Conservation (phyloP, 768 basidiomycete species). For the Exsudoporus frostii region DNA sequence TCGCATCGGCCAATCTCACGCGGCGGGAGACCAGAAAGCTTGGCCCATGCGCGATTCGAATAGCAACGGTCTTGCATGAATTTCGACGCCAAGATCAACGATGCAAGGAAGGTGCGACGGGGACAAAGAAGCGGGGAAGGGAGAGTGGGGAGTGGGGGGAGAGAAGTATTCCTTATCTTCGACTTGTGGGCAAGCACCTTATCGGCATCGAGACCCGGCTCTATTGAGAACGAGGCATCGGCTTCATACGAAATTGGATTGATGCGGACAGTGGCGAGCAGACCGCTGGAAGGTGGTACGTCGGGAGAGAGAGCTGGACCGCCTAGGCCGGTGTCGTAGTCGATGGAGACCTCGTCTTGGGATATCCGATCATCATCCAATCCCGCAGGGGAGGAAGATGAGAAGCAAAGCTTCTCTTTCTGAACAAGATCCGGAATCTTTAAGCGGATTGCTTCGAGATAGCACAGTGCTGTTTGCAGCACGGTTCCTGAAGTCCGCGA, state of each 20-base stretch:
- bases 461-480: slow-evolving; percentile 84
- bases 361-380: slow-evolving; percentile 42
- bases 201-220: slow-evolving; percentile 12
- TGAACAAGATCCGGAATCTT: slow-evolving; percentile 62
- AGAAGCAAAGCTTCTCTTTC: slow-evolving; percentile 46
- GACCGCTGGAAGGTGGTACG: slow-evolving; percentile 19
- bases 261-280: slow-evolving; percentile 45
- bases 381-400: slow-evolving; percentile 39
- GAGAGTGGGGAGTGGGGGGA: slow-evolving; percentile 42
- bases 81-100: slow-evolving; percentile 86
- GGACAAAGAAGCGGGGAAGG: slow-evolving; percentile 85
- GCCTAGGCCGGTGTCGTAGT: slow-evolving; percentile 36
- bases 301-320: slow-evolving; percentile 8
- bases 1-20: slow-evolving; percentile 88
- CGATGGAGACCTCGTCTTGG: slow-evolving; percentile 42
- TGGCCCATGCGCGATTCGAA: slow-evolving; percentile 92
- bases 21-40: slow-evolving; percentile 83
- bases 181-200: slow-evolving; percentile 10
- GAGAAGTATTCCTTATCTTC: slow-evolving; percentile 14
- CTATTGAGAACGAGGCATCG: slow-evolving; percentile 15
- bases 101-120: slow-evolving; percentile 82
- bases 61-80: slow-evolving; percentile 93
- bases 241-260: slow-evolving; percentile 25
- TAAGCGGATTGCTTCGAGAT: slow-evolving; percentile 76
- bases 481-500: slow-evolving; percentile 82